Percentiles rank a stretch among this genome's conserved stretches.
These are phyloP conservation scores for Castanopsis chinensis DNA, from an alignment of 306 rosid genomes.

Conservation along the genomic window DNA sequence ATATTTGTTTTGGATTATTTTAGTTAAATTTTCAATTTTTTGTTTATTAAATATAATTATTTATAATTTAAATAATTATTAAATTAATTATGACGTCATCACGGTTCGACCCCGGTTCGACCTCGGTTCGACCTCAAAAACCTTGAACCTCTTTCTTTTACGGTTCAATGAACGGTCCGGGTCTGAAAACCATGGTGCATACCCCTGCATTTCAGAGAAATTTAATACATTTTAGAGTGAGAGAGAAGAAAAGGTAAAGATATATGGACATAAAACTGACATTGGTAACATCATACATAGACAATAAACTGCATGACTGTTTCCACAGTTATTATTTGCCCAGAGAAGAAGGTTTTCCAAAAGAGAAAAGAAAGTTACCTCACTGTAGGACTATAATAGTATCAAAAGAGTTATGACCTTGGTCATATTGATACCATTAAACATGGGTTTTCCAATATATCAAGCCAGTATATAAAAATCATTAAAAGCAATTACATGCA, in stretches of 20 bases:
- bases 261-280: not conserved
- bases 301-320: not conserved
- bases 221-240: not conserved
- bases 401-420: not conserved
- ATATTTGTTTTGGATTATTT: too few relatives aligned
- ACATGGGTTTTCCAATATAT: not conserved
- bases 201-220: conserved; percentile 60
- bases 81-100: too few relatives aligned
- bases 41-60: too few relatives aligned
- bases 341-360: not conserved
- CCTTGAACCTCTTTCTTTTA: too few relatives aligned
- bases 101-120: too few relatives aligned
- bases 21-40: too few relatives aligned
- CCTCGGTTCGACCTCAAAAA: too few relatives aligned
- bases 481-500: not conserved
- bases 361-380: not conserved
- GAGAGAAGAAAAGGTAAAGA: not conserved
- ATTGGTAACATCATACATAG: not conserved
- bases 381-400: not conserved
- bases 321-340: not conserved
- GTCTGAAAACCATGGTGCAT: too few relatives aligned
- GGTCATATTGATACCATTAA: too few relatives aligned
- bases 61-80: too few relatives aligned
- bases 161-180: too few relatives aligned
- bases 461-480: not conserved